Evolutionary conservation across 1,284 basidiomycete species (phyloP).

Genomic region (Grifola frondosa): DNA sequence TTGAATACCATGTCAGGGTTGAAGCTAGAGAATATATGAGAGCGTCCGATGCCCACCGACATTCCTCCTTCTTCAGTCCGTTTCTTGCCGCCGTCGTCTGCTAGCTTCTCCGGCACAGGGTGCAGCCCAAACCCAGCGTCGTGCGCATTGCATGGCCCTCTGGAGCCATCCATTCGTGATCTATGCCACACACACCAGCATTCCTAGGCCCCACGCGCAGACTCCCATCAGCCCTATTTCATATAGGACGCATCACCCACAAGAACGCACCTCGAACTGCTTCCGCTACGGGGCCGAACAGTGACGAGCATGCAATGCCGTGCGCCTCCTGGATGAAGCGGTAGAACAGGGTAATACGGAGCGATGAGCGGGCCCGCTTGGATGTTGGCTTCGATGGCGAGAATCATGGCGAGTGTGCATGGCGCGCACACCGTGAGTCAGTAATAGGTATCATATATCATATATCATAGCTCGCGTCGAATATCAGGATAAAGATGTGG

Average conservation of each 20-base stretch:
- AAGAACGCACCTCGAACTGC: slow-evolving; percentile 95
- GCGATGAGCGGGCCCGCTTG: slow-evolving; percentile 82
- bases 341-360: slow-evolving; percentile 84
- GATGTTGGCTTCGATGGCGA: slow-evolving; percentile 90
- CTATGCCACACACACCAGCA: slow-evolving; percentile 90
- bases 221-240: too few relatives aligned
- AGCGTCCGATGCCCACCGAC: slow-evolving; percentile 53
- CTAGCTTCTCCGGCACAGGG: slow-evolving; percentile 87
- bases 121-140: slow-evolving; percentile 93
- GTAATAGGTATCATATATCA: slow-evolving; percentile 89
- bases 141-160: slow-evolving; percentile 92
- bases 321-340: slow-evolving; percentile 91
- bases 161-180: slow-evolving; percentile 93
- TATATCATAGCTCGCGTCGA: slow-evolving; percentile 89
- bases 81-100: slow-evolving; percentile 62
- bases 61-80: slow-evolving; percentile 76
- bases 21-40: too few relatives aligned
- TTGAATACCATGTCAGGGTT: too few relatives aligned
- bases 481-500: slow-evolving; percentile 92
- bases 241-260: too few relatives aligned
- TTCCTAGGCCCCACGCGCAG: too few relatives aligned
- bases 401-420: slow-evolving; percentile 89
- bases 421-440: slow-evolving; percentile 86
- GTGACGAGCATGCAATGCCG: slow-evolving; percentile 87
- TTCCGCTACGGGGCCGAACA: slow-evolving; percentile 91